Evolutionary conservation across 164 flowering plant species (phyloP), one percentile per base, ranked within the genome.

Genomic region (Tetracentron sinense): DNA sequence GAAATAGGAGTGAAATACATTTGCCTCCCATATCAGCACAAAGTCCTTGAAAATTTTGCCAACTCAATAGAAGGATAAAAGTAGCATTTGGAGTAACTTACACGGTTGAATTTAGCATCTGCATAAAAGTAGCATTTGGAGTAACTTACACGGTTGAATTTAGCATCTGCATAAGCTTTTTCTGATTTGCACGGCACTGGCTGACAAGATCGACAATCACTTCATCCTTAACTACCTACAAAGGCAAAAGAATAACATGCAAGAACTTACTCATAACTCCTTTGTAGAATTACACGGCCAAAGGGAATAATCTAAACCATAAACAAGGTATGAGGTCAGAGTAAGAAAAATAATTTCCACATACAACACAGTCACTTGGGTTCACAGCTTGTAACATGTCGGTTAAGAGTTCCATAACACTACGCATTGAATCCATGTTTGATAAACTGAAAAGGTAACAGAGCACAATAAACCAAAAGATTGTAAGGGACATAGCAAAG

Each of bases 361-460:
- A 51, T 81, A 91, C 99, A 84, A 47, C 72, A 11, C 75, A 80
- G 53, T 86, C 90, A 70, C 62, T 66, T 46, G 97, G 88, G 67
- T 85, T 78, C 60, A 89, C 84, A 67, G 99, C 97, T 73, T 83
- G 92, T 71, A 94, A 77, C 97, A 94, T 94, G 72, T 89, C 99
- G 62, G 71, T 59, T 64, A 94, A 71, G 42, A 94, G 96, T 22
- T 84, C 92, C 82, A 81, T 63, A 35, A 84, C 81, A 74, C 87
- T 67, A 57, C 78, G 71, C 84, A 92, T 88, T 7, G 96, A 77
- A 61, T 86, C 87, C 70, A 94, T 58, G 76, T 75, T 78, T 53
- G 96, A 80, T 62, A 81, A 60, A 74, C 96, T 78, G 69, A 30
- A 69, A 66, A 58, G 44, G 27, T 17, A 33, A 23, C n/a, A 2